phyloP scores from a whole-genome alignment of 2,329 filamentous ascomycete species.

The Botrytis porri region DNA sequence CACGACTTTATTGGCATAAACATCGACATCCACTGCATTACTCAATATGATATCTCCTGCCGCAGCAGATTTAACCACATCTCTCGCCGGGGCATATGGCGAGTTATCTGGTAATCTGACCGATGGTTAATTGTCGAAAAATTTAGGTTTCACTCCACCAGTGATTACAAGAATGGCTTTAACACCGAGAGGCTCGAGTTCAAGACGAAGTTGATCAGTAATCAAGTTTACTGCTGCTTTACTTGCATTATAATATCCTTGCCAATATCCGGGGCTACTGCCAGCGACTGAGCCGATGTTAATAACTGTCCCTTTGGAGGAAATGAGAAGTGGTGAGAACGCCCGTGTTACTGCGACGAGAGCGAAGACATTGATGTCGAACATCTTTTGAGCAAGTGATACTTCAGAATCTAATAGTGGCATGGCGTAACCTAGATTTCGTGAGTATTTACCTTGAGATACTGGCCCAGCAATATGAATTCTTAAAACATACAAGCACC shows the following conservation, averaged over 20 bases:
- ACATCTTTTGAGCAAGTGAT: constrained; percentile 33
- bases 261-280: constrained; percentile 22
- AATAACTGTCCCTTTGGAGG: constrained; percentile 43
- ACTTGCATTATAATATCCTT: constrained; percentile 31
- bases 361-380: constrained; percentile 39
- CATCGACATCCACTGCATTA: constrained; percentile 21
- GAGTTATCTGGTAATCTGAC: constrained; percentile 24
- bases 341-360: constrained; percentile 37
- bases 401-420: constrained; percentile 39
- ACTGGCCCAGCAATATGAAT: constrained; percentile 22
- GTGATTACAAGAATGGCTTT: constrained; percentile 29
- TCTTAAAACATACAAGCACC: constrained; percentile 33
- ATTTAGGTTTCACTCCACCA: constrained; percentile 27
- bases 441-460: constrained; percentile 16
- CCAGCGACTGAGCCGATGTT: constrained; percentile 42
- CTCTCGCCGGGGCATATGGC: constrained; percentile 26
- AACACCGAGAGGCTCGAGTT: constrained; percentile 28
- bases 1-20: constrained; percentile 28
- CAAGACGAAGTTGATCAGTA: constrained; percentile 26
- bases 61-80: constrained; percentile 25
- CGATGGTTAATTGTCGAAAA: constrained; percentile 27
- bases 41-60: constrained; percentile 14
- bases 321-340: constrained; percentile 34
- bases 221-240: constrained; percentile 29
- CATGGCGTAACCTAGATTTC: constrained; percentile 30